These are phyloP conservation scores for Vanrija sp. DNA, from an alignment of 1,284 basidiomycete species.

Conservation along the genomic window DNA sequence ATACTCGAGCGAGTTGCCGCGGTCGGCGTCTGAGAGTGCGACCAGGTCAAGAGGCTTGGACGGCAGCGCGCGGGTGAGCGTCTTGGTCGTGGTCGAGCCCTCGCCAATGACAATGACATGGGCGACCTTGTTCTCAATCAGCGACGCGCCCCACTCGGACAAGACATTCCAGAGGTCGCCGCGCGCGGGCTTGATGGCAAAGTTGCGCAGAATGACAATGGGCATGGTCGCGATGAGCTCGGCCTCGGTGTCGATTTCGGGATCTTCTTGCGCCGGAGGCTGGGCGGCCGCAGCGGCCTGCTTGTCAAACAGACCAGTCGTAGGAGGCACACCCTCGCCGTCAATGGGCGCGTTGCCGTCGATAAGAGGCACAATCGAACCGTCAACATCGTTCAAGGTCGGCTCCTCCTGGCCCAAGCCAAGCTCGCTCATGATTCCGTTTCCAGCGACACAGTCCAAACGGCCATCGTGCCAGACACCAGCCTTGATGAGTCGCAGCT, in stretches of 20 bases:
- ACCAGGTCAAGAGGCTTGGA: conserved; percentile 78
- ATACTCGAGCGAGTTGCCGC: conserved; percentile 70
- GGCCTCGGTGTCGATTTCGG: conserved; percentile 40
- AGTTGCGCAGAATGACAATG: conserved; percentile 80
- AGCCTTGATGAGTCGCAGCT: conserved; percentile 49
- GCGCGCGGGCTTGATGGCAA: conserved; percentile 61
- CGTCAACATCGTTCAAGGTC: conserved; percentile 50
- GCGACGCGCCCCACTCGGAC: conserved; percentile 76
- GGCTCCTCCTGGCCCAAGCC: conserved; percentile 66
- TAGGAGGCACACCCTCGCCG: conserved; percentile 31
- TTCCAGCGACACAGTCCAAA: conserved; percentile 72
- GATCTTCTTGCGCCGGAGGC: background rate
- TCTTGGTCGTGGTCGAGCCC: conserved; percentile 80
- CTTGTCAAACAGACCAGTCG: conserved; percentile 2
- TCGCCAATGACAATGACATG: conserved; percentile 91
- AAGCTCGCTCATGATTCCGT: conserved; percentile 75
- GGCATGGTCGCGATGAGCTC: conserved; percentile 64
- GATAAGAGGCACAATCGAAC: conserved; percentile 32
- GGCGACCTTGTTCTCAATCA: conserved; percentile 78
- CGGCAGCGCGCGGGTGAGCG: conserved; percentile 79
- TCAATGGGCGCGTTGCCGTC: conserved; percentile 29
- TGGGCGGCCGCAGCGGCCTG: background rate
- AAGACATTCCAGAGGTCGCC: conserved; percentile 71
- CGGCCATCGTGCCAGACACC: conserved; percentile 77
- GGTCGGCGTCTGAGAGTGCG: conserved; percentile 78